Conservation (phyloP, 306 rosid species). For the Casuarina equisetifolia region DNA sequence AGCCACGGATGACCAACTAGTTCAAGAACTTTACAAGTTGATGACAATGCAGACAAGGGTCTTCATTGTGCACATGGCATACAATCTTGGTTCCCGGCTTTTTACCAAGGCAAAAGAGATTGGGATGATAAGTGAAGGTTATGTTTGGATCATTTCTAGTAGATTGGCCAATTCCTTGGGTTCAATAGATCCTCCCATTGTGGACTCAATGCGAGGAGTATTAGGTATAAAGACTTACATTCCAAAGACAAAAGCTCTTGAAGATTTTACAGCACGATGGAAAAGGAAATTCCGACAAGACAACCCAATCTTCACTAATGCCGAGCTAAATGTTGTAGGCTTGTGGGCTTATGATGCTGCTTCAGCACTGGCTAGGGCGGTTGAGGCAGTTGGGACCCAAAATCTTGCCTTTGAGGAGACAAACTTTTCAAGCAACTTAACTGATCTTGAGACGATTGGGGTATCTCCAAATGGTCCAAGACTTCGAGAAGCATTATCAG, state of each 20-base stretch:
- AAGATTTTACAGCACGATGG: conserved; percentile 43
- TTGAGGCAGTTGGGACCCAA: conserved; percentile 35
- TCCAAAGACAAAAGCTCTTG: conserved; percentile 29
- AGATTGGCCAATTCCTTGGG: conserved; percentile 5
- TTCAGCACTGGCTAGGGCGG: conserved; percentile 57
- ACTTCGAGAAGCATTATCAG: conserved; percentile 31
- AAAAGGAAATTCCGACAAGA: conserved; percentile 36
- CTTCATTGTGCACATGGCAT: conserved; percentile 32
- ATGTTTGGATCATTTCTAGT: conserved; percentile 44
- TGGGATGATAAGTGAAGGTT: conserved; percentile 47
- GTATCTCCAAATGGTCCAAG: conserved; percentile 38
- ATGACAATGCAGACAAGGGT: conserved; percentile 34
- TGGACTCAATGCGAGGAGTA: conserved; percentile 29
- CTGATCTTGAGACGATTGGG: conserved; percentile 43
- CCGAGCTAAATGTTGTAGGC: conserved; percentile 34
- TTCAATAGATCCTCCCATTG: background rate
- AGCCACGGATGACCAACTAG: conserved; percentile 26
- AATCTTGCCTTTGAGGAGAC: background rate
- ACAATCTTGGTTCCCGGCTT: conserved; percentile 14
- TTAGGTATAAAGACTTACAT: conserved; percentile 48
- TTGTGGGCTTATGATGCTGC: conserved; percentile 66
- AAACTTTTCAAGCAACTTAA: conserved; percentile 15
- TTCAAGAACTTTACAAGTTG: conserved; percentile 32
- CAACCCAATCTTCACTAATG: conserved; percentile 27
- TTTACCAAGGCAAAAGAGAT: conserved; percentile 34